Base-by-base conservation (phyloP, 306 rosid species). In the Pyrus bretschneideri region DNA sequence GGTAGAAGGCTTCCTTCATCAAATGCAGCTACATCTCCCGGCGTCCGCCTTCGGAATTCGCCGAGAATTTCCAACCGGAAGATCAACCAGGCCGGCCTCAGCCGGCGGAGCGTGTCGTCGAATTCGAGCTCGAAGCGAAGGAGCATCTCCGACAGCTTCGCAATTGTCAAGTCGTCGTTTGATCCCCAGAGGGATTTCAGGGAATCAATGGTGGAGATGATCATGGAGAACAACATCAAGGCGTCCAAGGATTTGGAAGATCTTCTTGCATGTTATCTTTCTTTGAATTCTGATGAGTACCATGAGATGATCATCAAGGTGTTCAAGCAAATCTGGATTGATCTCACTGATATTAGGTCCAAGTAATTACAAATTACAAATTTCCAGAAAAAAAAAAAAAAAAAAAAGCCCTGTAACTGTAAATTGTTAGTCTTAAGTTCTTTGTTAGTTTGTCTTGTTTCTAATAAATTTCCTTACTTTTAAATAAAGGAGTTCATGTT, bases 151-250 rank as follows among this genome's bases (percentile, higher is more conserved):
- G 90, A 86, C 21, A 87, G 97, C 85, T 77, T 92, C 17, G 98
- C 97, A n/a, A 71, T 95, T 40, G 89, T 95, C 80, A 95, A 95
- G 75, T 85, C 93, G 4, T 95, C 98, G 29, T 76, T 82, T 66
- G 90, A 95, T 75, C 97, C 98, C 13, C 91, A 90, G 66, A 90
- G 85, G 22, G 98, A 95, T 65, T 95, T 95, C 86, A 89, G 89
- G 66, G 97, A 92, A 23, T 95, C 98, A 72, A 95, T 95, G 98
- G 90, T 90, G 87, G 98, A 95, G 87, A 95, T 95, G 98, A 95
- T 95, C 67, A 90, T 88, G 75, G 83, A 88, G 86, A 89, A 95
- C 84, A 90, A 95, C 77, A 92, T 95, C 40, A 95, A 89, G 73
- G 83, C 80, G 0, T 90, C 98, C 2, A 92, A 89, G 88, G 98